phyloP scores from a whole-genome alignment of 305 asterid genomes.

The Plantago coronopus region DNA sequence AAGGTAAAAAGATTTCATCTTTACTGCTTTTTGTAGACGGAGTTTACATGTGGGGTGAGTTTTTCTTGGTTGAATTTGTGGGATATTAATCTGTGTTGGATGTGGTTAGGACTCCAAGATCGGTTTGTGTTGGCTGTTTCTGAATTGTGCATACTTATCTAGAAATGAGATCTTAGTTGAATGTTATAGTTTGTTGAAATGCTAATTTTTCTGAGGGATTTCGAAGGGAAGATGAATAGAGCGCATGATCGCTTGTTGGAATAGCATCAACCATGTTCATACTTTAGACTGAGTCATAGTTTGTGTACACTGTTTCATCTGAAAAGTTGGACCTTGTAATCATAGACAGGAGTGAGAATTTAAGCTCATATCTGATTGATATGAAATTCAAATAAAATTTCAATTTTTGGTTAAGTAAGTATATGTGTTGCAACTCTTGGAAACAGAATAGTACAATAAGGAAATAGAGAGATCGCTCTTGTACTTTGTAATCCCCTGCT shows the following conservation, averaged over 20 bases:
- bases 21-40: neutral
- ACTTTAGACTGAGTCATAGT: neutral
- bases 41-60: neutral
- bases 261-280: neutral
- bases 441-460: too few species aligned
- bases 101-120: neutral
- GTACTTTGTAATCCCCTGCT: too few species aligned
- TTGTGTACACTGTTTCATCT: neutral
- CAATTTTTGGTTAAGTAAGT: too few species aligned
- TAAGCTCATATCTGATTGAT: too few species aligned
- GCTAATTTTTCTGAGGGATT: neutral
- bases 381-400: too few species aligned
- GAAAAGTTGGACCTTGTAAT: neutral
- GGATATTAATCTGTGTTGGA: neutral
- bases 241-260: neutral
- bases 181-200: neutral
- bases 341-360: neutral
- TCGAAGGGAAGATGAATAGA: neutral
- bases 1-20: slow-evolving; percentile 42
- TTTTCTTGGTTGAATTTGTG: neutral
- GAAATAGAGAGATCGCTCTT: too few species aligned
- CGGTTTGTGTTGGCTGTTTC: too few species aligned
- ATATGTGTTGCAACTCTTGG: too few species aligned
- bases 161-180: too few species aligned
- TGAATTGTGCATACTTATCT: too few species aligned